Evolutionary conservation across 768 basidiomycete species (phyloP).

Genomic region (Rhodosporidiobolus sp.): DNA sequence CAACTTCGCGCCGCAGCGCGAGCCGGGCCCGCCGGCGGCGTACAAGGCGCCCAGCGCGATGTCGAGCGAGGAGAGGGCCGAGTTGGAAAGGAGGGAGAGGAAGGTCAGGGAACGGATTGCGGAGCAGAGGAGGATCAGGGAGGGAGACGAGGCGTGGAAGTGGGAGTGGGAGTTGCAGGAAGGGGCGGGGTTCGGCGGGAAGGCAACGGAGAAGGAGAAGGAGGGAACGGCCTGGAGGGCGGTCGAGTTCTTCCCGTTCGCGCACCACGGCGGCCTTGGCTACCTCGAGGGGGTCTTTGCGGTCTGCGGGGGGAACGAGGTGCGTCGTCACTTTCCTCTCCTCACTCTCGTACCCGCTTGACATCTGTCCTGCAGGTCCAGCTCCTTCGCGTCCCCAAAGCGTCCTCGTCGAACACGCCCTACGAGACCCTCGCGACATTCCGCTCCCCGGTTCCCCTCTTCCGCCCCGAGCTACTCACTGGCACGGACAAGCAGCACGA

Average conservation of each 20-base stretch:
- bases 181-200: too few relatives aligned
- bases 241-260: constrained; percentile 18
- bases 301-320: constrained; percentile 4
- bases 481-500: background rate
- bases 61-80: background rate
- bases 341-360: background rate
- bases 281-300: constrained; percentile 13
- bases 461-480: background rate
- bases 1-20: constrained; percentile 7
- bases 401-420: background rate
- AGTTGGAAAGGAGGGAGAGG: background rate
- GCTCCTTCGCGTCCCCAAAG: background rate
- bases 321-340: background rate
- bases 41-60: background rate
- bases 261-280: background rate
- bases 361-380: constrained; percentile 1
- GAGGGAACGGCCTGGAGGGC: background rate
- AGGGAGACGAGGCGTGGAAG: background rate
- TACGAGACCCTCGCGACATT: background rate
- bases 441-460: background rate
- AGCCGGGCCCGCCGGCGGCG: background rate
- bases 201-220: background rate
- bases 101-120: background rate
- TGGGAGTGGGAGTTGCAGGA: constrained; percentile 3
- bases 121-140: background rate